These are phyloP conservation scores for Paramarasmius palmivorus DNA, from an alignment of 1,284 basidiomycete species.

Conservation along the genomic window DNA sequence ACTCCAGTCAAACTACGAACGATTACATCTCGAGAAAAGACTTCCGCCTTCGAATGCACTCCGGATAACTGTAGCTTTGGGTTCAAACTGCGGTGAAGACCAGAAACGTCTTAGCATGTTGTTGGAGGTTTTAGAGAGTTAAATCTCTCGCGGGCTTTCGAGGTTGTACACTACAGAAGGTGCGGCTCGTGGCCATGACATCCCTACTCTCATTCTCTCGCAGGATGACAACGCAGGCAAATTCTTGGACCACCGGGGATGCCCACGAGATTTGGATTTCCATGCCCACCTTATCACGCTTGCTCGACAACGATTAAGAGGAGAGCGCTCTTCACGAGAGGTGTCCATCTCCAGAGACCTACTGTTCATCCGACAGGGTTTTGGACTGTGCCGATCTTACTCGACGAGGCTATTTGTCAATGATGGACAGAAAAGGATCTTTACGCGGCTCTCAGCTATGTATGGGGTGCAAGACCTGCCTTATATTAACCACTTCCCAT, in stretches of 20 bases:
- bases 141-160: too few relatives aligned
- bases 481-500: constrained; percentile 7
- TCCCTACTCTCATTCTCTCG: too few relatives aligned
- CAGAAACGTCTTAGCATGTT: too few relatives aligned
- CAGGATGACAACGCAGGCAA: background rate
- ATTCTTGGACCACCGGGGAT: background rate
- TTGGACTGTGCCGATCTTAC: background rate
- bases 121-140: too few relatives aligned
- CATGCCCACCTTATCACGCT: background rate
- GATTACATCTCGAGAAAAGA: too few relatives aligned
- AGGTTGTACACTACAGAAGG: too few relatives aligned
- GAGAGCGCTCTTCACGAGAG: background rate
- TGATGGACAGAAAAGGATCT: background rate
- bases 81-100: too few relatives aligned
- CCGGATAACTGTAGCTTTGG: too few relatives aligned
- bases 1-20: too few relatives aligned
- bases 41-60: too few relatives aligned
- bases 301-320: background rate
- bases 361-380: background rate
- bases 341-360: background rate
- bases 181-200: too few relatives aligned
- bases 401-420: background rate
- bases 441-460: constrained; percentile 16
- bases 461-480: constrained; percentile 16
- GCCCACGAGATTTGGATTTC: background rate